These are phyloP conservation scores for Phaeosphaeriaceae sp. DNA, from an alignment of 2,329 filamentous ascomycete genomes.

Conservation along the genomic window DNA sequence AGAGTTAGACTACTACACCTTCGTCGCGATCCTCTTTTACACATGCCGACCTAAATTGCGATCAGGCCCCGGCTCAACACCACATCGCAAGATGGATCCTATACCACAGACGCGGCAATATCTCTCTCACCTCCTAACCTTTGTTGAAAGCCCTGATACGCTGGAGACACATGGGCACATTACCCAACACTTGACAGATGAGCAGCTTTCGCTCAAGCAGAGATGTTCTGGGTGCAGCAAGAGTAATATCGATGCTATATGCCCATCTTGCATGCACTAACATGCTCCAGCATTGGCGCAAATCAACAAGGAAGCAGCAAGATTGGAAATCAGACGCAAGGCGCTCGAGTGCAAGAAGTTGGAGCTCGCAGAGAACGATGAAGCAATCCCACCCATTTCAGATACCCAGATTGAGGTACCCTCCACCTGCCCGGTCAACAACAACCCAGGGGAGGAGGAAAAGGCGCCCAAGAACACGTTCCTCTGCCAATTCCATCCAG, in stretches of 20 bases:
- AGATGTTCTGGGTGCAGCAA: conserved; percentile 19
- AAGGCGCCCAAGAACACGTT: neutral
- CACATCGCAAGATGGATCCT: neutral
- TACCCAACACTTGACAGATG: conserved; percentile 10
- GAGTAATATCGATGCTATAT: no score
- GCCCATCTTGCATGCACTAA: no score
- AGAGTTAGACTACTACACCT: neutral
- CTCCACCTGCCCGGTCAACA: neutral
- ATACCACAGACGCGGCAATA: neutral
- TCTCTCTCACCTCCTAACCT: neutral
- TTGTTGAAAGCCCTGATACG: conserved; percentile 6
- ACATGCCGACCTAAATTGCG: neutral
- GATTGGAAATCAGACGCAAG: neutral
- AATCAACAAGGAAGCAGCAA: neutral
- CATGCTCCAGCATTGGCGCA: neutral
- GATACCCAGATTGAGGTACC: neutral
- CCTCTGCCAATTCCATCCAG: conserved; percentile 1
- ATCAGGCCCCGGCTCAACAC: neutral
- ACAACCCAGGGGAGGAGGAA: neutral
- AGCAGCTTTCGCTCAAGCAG: conserved; percentile 17
- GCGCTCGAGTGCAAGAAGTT: neutral
- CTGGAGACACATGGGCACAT: conserved; percentile 19
- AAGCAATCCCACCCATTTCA: neutral
- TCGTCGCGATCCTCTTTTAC: neutral
- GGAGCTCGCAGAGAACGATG: neutral